phyloP scores from a whole-genome alignment of 805 yeast species.

The Debaryomyces tyrocola region DNA sequence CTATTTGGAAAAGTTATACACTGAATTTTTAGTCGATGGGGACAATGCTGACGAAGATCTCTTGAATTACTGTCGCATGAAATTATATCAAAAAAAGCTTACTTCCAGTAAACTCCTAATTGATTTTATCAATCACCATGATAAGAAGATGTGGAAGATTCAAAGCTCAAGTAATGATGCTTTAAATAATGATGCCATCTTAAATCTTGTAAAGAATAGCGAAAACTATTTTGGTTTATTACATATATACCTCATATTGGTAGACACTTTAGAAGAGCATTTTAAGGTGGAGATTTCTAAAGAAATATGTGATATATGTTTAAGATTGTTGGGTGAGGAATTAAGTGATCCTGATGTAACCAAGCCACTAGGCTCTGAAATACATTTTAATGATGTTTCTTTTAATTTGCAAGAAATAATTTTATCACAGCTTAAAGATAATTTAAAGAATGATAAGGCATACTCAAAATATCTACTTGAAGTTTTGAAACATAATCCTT shows the following conservation, averaged over 20 bases:
- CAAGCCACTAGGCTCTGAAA: neutral
- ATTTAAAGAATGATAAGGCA: slow-evolving; percentile 18
- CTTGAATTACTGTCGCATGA: neutral
- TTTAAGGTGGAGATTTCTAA: slow-evolving; percentile 1
- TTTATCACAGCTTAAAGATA: slow-evolving; percentile 12
- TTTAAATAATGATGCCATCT: slow-evolving; percentile 1
- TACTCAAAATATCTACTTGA: slow-evolving; percentile 34
- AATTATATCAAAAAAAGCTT: slow-evolving; percentile 1
- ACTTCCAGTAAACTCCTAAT: slow-evolving; percentile 9
- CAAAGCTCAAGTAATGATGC: slow-evolving; percentile 3
- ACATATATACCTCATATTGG: slow-evolving; percentile 6
- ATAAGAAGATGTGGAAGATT: slow-evolving; percentile 13
- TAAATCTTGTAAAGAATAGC: slow-evolving; percentile 1
- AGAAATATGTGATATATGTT: slow-evolving; percentile 5
- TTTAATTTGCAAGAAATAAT: slow-evolving; percentile 6
- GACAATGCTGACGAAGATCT: neutral
- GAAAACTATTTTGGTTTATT: slow-evolving; percentile 1
- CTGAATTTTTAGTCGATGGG: neutral
- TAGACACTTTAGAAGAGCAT: neutral
- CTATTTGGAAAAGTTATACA: neutral
- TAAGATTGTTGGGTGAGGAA: neutral
- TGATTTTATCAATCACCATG: slow-evolving; percentile 10
- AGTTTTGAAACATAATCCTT: slow-evolving; percentile 27
- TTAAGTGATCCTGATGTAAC: neutral
- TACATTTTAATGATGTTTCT: neutral